Conservation (phyloP, 169 alveolate species). For the Sarcocystis neurona region DNA sequence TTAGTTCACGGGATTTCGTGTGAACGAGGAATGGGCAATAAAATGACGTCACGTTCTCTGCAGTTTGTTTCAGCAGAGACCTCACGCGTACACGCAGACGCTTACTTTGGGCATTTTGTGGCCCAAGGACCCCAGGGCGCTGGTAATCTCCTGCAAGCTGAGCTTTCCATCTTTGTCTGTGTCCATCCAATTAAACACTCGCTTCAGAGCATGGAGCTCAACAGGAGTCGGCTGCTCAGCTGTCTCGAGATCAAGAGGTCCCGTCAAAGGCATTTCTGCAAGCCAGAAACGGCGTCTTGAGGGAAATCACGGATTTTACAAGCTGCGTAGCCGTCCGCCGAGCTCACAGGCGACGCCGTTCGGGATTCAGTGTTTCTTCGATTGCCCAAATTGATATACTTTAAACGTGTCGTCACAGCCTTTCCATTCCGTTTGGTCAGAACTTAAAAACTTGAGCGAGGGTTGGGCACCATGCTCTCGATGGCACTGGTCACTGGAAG, state of each 20-base stretch:
- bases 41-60: neutral
- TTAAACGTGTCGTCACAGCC: too few species aligned
- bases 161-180: conserved; percentile 62
- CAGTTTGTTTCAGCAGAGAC: neutral
- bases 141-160: conserved; percentile 55
- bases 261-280: conserved; percentile 13
- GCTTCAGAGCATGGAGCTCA: conserved; percentile 68
- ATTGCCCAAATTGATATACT: too few species aligned
- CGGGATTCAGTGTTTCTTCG: too few species aligned
- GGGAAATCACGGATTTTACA: neutral
- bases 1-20: too few species aligned
- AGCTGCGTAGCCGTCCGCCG: neutral
- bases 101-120: conserved; percentile 58
- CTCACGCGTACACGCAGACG: neutral
- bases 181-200: conserved; percentile 68
- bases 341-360: too few species aligned
- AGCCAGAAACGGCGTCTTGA: neutral
- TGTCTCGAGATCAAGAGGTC: conserved; percentile 21
- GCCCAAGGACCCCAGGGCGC: conserved; percentile 38
- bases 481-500: too few species aligned
- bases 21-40: neutral
- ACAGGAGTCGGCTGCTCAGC: conserved; percentile 63
- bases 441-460: too few species aligned
- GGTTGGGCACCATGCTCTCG: too few species aligned
- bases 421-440: too few species aligned